Evolutionary conservation across 2,329 filamentous ascomycete species (phyloP).

Genomic region (Ceratocystis smalleyi): DNA sequence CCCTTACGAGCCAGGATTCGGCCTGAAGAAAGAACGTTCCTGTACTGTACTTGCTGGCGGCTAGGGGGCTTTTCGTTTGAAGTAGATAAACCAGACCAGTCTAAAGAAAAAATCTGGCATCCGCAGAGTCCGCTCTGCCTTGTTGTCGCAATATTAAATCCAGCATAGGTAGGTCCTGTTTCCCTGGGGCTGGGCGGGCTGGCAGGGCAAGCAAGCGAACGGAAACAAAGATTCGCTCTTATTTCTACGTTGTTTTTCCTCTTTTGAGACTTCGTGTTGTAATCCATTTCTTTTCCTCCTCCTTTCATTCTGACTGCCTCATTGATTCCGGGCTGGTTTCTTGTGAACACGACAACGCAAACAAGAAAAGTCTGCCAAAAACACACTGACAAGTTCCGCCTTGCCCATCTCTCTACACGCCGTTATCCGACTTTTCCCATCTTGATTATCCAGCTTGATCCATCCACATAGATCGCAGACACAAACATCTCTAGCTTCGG

Average conservation of each 20-base stretch:
- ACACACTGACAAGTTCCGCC: too few species aligned
- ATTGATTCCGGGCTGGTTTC: background rate
- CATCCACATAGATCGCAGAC: too few species aligned
- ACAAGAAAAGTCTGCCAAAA: too few species aligned
- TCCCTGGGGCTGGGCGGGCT: background rate
- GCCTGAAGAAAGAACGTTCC: too few species aligned
- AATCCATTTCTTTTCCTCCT: background rate
- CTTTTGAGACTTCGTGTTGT: slow-evolving; percentile 1
- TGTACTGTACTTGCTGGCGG: too few species aligned
- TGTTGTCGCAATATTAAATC: background rate
- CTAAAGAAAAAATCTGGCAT: background rate
- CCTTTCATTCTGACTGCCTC: background rate
- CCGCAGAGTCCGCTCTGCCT: background rate
- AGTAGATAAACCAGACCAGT: too few species aligned
- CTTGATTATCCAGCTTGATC: too few species aligned
- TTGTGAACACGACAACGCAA: background rate
- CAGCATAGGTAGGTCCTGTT: background rate
- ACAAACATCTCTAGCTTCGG: too few species aligned
- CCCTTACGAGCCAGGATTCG: too few species aligned
- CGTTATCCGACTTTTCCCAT: too few species aligned
- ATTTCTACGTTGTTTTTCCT: background rate
- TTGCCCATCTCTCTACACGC: too few species aligned
- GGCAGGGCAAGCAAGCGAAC: background rate
- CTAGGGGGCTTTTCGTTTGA: too few species aligned
- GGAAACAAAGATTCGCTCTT: background rate